phyloP scores from a whole-genome alignment of 805 yeast genomes.

The Candida caryicola region DNA sequence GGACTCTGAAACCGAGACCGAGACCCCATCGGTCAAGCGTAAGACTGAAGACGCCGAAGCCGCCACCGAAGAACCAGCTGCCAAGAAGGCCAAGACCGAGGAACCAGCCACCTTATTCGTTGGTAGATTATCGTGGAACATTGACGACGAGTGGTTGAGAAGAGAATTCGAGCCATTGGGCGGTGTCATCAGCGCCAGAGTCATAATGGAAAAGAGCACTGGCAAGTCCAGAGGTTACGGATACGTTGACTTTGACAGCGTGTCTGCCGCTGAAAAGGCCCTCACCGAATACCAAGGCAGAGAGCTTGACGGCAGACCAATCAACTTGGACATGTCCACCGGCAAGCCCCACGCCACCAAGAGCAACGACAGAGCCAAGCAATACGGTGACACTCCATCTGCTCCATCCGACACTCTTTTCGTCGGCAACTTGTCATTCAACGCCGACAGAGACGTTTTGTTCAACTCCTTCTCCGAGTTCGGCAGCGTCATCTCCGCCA shows the following conservation, averaged over 20 bases:
- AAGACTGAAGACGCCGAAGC: slow-evolving; percentile 14
- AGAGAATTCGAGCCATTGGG: slow-evolving; percentile 80
- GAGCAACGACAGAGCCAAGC: slow-evolving; percentile 74
- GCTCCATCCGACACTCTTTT: slow-evolving; percentile 94
- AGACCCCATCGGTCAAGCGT: slow-evolving; percentile 20
- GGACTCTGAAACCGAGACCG: slow-evolving; percentile 38
- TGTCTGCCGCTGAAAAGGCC: slow-evolving; percentile 82
- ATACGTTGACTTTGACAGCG: slow-evolving; percentile 88
- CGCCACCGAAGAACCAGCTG: slow-evolving; percentile 24
- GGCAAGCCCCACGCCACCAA: slow-evolving; percentile 68
- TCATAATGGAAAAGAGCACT: slow-evolving; percentile 86
- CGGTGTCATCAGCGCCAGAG: slow-evolving; percentile 87
- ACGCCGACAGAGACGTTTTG: slow-evolving; percentile 76
- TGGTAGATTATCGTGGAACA: slow-evolving; percentile 95
- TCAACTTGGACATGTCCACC: slow-evolving; percentile 89
- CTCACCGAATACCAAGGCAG: slow-evolving; percentile 80
- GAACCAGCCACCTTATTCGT: slow-evolving; percentile 91
- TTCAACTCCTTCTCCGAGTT: slow-evolving; percentile 68
- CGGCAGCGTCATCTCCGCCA: slow-evolving; percentile 83
- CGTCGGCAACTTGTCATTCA: slow-evolving; percentile 93
- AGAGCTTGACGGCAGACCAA: slow-evolving; percentile 96
- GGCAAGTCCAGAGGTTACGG: slow-evolving; percentile 97
- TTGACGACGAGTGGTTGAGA: slow-evolving; percentile 92
- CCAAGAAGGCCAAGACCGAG: slow-evolving; percentile 38
- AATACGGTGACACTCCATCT: slow-evolving; percentile 87